Conservation (phyloP, 306 rosid species). For the Vachellia pachyceras region DNA sequence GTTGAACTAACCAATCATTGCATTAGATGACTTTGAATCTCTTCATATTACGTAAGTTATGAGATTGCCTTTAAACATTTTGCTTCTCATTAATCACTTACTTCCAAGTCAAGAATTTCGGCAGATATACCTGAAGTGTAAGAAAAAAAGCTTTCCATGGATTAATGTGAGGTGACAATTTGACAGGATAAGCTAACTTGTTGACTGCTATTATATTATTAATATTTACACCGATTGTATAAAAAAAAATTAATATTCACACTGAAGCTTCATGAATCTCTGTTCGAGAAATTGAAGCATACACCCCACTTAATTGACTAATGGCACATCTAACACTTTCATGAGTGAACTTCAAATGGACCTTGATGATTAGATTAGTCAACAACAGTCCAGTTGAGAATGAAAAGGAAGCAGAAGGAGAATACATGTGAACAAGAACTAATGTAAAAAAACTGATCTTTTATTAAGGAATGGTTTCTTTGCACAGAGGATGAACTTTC, state of each 20-base stretch:
- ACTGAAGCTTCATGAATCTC: neutral
- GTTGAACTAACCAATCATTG: neutral
- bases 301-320: neutral
- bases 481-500: slow-evolving; percentile 7
- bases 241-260: neutral
- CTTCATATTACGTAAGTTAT: neutral
- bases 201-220: neutral
- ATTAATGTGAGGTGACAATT: neutral
- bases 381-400: neutral
- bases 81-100: neutral
- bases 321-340: neutral
- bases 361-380: neutral
- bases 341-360: neutral
- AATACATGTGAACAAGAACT: neutral
- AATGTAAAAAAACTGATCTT: neutral
- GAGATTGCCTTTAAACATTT: neutral
- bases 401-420: neutral
- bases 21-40: neutral
- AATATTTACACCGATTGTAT: no score
- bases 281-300: slow-evolving; percentile 8
- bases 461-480: neutral
- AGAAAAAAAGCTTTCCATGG: no score
- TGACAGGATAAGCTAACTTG: neutral
- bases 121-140: neutral
- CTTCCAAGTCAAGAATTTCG: neutral